A percentile compares a stretch with the other conserved stretches of the same genome.
phyloP scores from a whole-genome alignment of 1,139 yeast species.

The Hansenula anomala region DNA sequence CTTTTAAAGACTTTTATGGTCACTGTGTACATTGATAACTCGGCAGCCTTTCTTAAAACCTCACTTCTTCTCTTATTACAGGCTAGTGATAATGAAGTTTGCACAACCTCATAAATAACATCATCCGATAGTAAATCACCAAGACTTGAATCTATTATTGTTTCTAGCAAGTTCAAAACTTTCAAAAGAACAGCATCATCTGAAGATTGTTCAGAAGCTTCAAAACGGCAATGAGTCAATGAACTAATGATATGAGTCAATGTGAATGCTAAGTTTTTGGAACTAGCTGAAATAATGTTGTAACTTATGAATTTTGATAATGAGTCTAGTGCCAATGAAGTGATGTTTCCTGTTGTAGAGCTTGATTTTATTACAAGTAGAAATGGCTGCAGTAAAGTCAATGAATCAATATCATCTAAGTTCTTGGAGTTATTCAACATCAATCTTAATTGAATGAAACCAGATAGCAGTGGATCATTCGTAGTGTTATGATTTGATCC shows the following conservation, averaged over 20 bases:
- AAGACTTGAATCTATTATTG: constrained; percentile 58
- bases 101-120: constrained; percentile 82
- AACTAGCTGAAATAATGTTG: constrained; percentile 41
- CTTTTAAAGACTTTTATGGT: constrained; percentile 65
- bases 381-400: constrained; percentile 81
- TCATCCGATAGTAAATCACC: constrained; percentile 72
- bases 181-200: constrained; percentile 90
- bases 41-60: constrained; percentile 84
- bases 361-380: constrained; percentile 82
- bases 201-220: constrained; percentile 88
- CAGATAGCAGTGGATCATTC: constrained; percentile 68
- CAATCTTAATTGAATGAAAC: constrained; percentile 73
- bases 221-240: constrained; percentile 90
- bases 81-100: constrained; percentile 87
- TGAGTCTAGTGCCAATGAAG: constrained; percentile 76
- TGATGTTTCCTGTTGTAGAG: constrained; percentile 80
- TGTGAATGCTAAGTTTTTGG: constrained; percentile 44
- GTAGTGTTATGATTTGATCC: constrained; percentile 18
- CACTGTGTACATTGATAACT: constrained; percentile 71
- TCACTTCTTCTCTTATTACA: constrained; percentile 92
- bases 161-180: constrained; percentile 72
- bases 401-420: constrained; percentile 58
- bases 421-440: constrained; percentile 57
- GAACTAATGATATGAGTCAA: constrained; percentile 56
- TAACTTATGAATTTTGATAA: constrained; percentile 67